Conservation (phyloP, 306 rosid genomes). For the Coriaria nepalensis region DNA sequence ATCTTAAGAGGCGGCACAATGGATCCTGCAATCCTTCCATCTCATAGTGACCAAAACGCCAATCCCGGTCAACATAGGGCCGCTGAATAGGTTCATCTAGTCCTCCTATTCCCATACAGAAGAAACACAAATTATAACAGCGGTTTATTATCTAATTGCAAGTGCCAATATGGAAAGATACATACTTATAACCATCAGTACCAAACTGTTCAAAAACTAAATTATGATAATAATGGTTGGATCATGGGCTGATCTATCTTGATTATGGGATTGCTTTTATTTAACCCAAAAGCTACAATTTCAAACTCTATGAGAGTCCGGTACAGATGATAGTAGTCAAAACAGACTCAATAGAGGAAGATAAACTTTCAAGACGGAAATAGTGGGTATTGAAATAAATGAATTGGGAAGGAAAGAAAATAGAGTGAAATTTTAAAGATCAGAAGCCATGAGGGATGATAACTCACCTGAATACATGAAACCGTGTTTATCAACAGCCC, state of each 20-base stretch:
- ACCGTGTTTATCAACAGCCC: slow-evolving; percentile 54
- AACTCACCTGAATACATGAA: slow-evolving; percentile 88
- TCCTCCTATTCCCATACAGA: slow-evolving; percentile 45
- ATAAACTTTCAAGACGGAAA: too few species aligned
- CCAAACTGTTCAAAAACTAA: too few species aligned
- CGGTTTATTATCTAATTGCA: neutral
- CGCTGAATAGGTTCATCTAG: slow-evolving; percentile 74
- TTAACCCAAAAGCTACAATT: too few species aligned
- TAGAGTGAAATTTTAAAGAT: slow-evolving; percentile 7
- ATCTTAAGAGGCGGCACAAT: slow-evolving; percentile 52
- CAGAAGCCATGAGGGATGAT: slow-evolving; percentile 9
- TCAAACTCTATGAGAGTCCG: neutral
- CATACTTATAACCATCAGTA: too few species aligned
- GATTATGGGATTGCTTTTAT: too few species aligned
- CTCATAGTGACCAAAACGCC: slow-evolving; percentile 94
- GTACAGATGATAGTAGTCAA: neutral
- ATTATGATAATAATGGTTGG: too few species aligned
- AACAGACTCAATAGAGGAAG: too few species aligned
- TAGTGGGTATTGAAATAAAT: neutral
- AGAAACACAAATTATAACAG: slow-evolving; percentile 1
- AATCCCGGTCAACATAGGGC: slow-evolving; percentile 56
- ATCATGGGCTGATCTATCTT: too few species aligned
- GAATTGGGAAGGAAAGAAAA: slow-evolving; percentile 11
- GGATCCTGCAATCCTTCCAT: slow-evolving; percentile 89
- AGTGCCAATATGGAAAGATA: too few species aligned